These are phyloP conservation scores for Zoysia japonica DNA, from an alignment of 176 grass and related monocot genomes.

Conservation along the genomic window DNA sequence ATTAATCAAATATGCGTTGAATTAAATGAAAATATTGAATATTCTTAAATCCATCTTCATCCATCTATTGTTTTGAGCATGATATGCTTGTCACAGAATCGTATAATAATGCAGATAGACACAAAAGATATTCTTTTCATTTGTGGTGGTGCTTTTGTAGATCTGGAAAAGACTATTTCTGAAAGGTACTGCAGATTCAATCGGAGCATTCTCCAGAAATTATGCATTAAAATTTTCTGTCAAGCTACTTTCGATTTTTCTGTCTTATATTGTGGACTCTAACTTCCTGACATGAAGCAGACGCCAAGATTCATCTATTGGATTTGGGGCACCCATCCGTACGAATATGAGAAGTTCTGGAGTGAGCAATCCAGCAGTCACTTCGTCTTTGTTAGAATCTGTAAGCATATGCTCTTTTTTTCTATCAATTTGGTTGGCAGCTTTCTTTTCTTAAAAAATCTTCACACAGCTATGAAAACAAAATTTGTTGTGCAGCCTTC, in stretches of 20 bases:
- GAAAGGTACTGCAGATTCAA: conserved; percentile 67
- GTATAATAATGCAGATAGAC: conserved; percentile 70
- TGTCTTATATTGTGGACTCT: neutral
- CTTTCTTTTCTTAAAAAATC: conserved; percentile 12
- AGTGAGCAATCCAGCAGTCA: conserved; percentile 58
- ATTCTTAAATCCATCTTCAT: neutral
- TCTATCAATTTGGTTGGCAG: neutral
- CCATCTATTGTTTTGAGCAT: neutral
- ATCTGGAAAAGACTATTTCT: conserved; percentile 95
- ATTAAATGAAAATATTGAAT: neutral
- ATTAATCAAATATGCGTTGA: conserved; percentile 12
- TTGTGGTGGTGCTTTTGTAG: conserved; percentile 97
- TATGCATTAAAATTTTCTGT: neutral
- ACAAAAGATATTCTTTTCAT: conserved; percentile 99
- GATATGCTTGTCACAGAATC: conserved; percentile 41
- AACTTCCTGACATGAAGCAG: conserved; percentile 61
- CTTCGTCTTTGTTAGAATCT: conserved; percentile 92
- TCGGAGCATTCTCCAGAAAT: conserved; percentile 9
- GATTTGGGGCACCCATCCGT: conserved; percentile 92
- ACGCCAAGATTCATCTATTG: conserved; percentile 97
- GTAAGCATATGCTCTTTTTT: conserved; percentile 54
- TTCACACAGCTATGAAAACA: neutral
- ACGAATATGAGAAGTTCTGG: conserved; percentile 78
- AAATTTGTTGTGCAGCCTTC: too few relatives aligned
- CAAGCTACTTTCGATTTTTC: neutral